Conservation (phyloP, 1,284 basidiomycete genomes). For the Volvariella surrecta region DNA sequence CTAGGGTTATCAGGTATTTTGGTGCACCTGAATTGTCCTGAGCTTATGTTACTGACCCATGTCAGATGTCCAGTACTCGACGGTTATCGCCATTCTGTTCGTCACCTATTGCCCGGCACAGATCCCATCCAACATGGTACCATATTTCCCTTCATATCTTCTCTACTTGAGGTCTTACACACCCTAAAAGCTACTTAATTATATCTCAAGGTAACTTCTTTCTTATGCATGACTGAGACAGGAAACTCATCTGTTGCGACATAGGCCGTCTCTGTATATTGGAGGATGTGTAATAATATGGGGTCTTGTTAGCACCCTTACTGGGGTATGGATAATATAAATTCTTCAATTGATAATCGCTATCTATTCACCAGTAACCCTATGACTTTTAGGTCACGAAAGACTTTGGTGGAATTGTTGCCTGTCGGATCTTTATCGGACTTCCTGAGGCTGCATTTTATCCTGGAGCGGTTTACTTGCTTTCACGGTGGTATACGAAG, state of each 20-base stretch:
- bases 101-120: constrained; percentile 54
- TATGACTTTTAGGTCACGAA: constrained; percentile 33
- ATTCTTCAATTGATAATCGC: background rate
- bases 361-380: background rate
- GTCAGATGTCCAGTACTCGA: constrained; percentile 52
- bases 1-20: constrained; percentile 35
- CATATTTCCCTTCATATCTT: constrained; percentile 7
- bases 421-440: constrained; percentile 53
- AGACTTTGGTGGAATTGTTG: constrained; percentile 47
- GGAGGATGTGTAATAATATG: constrained; percentile 51
- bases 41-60: constrained; percentile 1
- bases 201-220: constrained; percentile 33
- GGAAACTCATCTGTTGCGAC: background rate
- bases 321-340: constrained; percentile 36
- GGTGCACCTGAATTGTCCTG: background rate
- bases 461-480: constrained; percentile 51
- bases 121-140: constrained; percentile 60
- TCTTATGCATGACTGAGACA: background rate
- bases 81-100: constrained; percentile 50
- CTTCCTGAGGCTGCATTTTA: constrained; percentile 62
- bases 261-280: constrained; percentile 55
- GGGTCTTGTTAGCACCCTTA: constrained; percentile 54
- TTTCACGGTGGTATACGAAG: constrained; percentile 60
- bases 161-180: background rate
- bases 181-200: constrained; percentile 38